Evolutionary conservation across 2,329 filamentous ascomycete species (phyloP), one percentile per base, ranked within the genome.

Genomic region (Fusarium udum): DNA sequence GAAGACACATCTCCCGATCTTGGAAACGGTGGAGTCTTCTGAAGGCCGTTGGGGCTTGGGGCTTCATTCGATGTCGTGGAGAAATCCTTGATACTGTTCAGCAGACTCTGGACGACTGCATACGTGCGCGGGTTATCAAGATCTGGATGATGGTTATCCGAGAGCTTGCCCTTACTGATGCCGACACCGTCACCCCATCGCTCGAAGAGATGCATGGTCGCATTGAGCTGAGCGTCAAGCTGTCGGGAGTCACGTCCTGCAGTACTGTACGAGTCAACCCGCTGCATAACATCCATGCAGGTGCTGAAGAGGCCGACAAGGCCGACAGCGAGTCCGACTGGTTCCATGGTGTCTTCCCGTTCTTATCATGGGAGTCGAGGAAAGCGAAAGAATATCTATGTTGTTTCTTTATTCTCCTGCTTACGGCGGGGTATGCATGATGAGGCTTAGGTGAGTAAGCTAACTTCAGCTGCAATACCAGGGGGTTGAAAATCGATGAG

Each of bases 1-100:
- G 51, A 22, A 1, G 14, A 2, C 0, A 16, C 0, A 0, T 53
- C 51, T 1, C 51, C 34, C 1, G 24, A 7, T 3, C 5, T 2
- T 13, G 24, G n/a, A 16, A 53, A 53, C 0, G 32, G 28, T 1
- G 49, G 24, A 2, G 32, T 4, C 7, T 53, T 37, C 32, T 39
- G 12, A 11, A 49, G 31, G 3, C 2, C 31, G 1, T 3, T n/a
- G 2, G 24, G n/a, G 4, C 16, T 13, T 3, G 18, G 2, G 1
- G 36, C 20, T 1, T 60, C 34, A 13, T 31, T 11, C 3, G 42
- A 26, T 0, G 28, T 10, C 1, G 11, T 0, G 0, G 34, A 26
- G 4, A 61, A 51, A 0, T 51, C 61, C 4, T 11, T 13, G 4
- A 64, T 49, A 2, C 43, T 64, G 1, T 34, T 49, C 4, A 64